These are phyloP conservation scores for Seiridium cupressi DNA, from an alignment of 2,329 filamentous ascomycete genomes.

Conservation along the genomic window DNA sequence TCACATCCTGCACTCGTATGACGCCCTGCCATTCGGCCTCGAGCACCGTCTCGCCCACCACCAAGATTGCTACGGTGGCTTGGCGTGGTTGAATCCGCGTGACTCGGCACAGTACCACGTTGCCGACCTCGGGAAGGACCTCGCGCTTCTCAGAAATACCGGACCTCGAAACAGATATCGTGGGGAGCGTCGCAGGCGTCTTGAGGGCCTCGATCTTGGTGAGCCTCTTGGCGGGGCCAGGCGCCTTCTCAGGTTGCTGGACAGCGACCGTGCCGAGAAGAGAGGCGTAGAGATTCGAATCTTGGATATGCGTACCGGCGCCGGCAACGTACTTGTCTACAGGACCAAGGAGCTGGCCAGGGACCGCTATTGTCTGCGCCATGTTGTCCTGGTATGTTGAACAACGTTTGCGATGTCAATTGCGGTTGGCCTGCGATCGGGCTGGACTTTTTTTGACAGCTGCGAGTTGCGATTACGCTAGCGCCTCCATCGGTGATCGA, in stretches of 20 bases:
- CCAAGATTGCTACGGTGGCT: conserved; percentile 81
- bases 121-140: conserved; percentile 78
- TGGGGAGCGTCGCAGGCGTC: conserved; percentile 42
- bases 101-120: conserved; percentile 79
- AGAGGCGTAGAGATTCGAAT: conserved; percentile 75
- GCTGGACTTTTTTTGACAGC: neutral
- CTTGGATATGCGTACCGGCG: conserved; percentile 79
- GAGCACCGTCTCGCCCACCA: conserved; percentile 70
- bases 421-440: neutral
- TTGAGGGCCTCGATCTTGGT: conserved; percentile 52
- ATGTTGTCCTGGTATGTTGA: conserved; percentile 11
- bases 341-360: conserved; percentile 77
- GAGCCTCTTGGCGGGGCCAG: conserved; percentile 56
- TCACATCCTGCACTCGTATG: conserved; percentile 85
- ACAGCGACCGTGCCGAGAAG: conserved; percentile 71
- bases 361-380: conserved; percentile 60
- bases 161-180: conserved; percentile 54
- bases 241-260: conserved; percentile 42
- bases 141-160: conserved; percentile 54
- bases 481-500: too few species aligned
- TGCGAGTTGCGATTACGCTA: neutral
- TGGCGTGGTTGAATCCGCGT: conserved; percentile 83
- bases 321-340: conserved; percentile 68
- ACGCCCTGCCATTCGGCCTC: conserved; percentile 82
- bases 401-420: neutral